phyloP scores from a whole-genome alignment of 2,329 filamentous ascomycete species.

The Monilinia vaccinii-corymbosi region DNA sequence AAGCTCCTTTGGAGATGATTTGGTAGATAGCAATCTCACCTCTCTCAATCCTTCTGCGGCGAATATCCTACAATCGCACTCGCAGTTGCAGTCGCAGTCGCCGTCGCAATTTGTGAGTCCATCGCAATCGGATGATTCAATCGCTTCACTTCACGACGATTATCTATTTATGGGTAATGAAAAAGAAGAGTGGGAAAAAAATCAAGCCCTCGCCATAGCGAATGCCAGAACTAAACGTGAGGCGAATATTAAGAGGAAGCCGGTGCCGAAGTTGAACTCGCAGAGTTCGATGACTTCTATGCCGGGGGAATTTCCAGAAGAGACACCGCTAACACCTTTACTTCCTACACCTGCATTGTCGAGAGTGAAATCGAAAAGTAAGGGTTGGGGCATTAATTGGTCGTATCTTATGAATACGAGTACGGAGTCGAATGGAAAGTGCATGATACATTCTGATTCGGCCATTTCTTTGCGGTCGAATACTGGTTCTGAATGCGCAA shows the following conservation, averaged over 20 bases:
- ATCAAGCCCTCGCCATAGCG: background rate
- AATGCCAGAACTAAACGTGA: background rate
- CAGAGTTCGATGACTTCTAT: background rate
- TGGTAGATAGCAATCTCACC: slow-evolving; percentile 16
- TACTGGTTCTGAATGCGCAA: slow-evolving; percentile 12
- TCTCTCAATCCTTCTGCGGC: slow-evolving; percentile 6
- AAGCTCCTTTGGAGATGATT: slow-evolving; percentile 16
- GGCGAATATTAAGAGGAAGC: slow-evolving; percentile 14
- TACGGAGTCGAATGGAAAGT: slow-evolving; percentile 7
- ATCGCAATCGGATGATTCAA: background rate
- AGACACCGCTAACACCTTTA: slow-evolving; percentile 6
- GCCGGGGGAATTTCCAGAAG: slow-evolving; percentile 5
- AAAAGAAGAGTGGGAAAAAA: slow-evolving; percentile 7
- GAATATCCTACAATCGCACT: slow-evolving; percentile 7
- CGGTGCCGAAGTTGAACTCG: slow-evolving; percentile 12
- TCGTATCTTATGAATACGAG: slow-evolving; percentile 14
- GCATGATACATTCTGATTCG: slow-evolving; percentile 16
- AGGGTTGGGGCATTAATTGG: slow-evolving; percentile 20
- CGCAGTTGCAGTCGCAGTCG: background rate
- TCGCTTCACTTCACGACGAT: slow-evolving; percentile 13
- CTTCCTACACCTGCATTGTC: background rate
- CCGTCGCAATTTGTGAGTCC: background rate
- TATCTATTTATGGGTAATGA: slow-evolving; percentile 9
- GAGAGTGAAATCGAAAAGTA: background rate
- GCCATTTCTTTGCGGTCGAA: slow-evolving; percentile 17